Base-by-base conservation (phyloP, 768 basidiomycete genomes). In the Phaffia tasmanica region DNA sequence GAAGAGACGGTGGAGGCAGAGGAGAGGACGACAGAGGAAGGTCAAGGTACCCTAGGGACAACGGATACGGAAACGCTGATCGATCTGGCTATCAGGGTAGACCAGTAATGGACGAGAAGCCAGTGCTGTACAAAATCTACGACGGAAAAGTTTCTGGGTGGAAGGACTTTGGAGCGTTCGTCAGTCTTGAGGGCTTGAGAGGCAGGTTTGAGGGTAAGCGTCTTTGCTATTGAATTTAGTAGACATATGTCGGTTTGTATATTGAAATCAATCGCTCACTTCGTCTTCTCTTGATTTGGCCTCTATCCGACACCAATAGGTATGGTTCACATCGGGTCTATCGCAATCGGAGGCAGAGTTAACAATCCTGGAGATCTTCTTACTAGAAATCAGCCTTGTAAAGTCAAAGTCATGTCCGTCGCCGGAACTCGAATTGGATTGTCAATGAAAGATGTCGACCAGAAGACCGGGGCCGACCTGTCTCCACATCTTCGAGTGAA, bases 361-460 rank as follows among this genome's bases (percentile, higher is more conserved):
- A 89, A 90, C 73, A 85, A 90, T 49, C 86, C 93, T 15, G 79
- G 85, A 49, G 95, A 99, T 75, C 80, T 95, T 53, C 81, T 98
- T 61, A 86, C 83, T 69, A 82, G 91, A 66, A 86, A 86, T 25
- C 89, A 97, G 73, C 73, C 79, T 18, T 89, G 95, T 69, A 97
- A 94, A 75, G 89, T 98, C 74, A 98, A 99, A 76, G 91, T 97
- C 69, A 88, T 95, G 86, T 91, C 89, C 68, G 81, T 90, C 25
- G 88, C 91, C 1, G 89, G 88, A 5, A 83, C 64, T 69, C 84
- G 89, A 63, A 76, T 92, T 62, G 83, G 88, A 9, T 81, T 99
- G 27, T 98, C 94, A 27, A 97, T 99, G 88, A 94, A 94, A 74
- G 95, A 99, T 74, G 95, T 91, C 42, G 95, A 99, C 75, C 95